phyloP scores from a whole-genome alignment of 2,329 filamentous ascomycete species.

The Salinomyces thailandicus region DNA sequence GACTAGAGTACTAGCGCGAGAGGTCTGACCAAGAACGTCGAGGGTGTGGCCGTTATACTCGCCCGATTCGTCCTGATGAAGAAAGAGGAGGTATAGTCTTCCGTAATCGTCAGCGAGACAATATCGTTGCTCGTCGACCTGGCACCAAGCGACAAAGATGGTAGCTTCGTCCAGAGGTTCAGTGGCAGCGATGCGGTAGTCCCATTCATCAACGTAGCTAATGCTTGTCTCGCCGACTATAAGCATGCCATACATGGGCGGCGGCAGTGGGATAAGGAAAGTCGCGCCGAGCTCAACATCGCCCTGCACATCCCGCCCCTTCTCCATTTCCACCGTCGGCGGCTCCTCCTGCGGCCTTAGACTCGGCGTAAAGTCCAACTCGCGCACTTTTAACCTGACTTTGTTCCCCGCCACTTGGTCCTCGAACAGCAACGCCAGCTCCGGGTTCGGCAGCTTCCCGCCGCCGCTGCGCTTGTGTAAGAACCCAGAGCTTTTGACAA shows the following conservation, averaged over 20 bases:
- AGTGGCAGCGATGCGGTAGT: slow-evolving; percentile 56
- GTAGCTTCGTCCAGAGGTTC: slow-evolving; percentile 60
- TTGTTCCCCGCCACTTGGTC: slow-evolving; percentile 44
- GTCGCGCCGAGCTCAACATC: slow-evolving; percentile 51
- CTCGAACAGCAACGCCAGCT: slow-evolving; percentile 55
- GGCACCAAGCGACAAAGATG: slow-evolving; percentile 86
- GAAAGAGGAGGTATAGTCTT: slow-evolving; percentile 69
- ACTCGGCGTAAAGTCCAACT: slow-evolving; percentile 42
- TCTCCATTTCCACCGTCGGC: slow-evolving; percentile 41
- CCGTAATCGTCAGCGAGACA: slow-evolving; percentile 91
- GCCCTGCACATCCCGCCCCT: slow-evolving; percentile 37
- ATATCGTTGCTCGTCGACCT: slow-evolving; percentile 70
- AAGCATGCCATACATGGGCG: slow-evolving; percentile 42
- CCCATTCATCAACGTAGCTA: slow-evolving; percentile 67
- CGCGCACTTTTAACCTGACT: slow-evolving; percentile 45
- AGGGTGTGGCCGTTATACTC: slow-evolving; percentile 65
- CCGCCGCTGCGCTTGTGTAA: slow-evolving; percentile 42
- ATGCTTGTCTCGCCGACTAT: slow-evolving; percentile 55
- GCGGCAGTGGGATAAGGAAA: slow-evolving; percentile 51
- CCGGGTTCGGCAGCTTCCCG: slow-evolving; percentile 41
- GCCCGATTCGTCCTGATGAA: slow-evolving; percentile 53
- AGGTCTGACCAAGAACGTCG: slow-evolving; percentile 55
- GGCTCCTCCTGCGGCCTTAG: slow-evolving; percentile 35
- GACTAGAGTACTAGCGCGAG: slow-evolving; percentile 66
- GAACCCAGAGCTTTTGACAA: slow-evolving; percentile 56